A percentile compares a stretch with the other conserved stretches of the same genome.
Conservation (phyloP, 2,329 filamentous ascomycete species). For the Bisporella sp. region DNA sequence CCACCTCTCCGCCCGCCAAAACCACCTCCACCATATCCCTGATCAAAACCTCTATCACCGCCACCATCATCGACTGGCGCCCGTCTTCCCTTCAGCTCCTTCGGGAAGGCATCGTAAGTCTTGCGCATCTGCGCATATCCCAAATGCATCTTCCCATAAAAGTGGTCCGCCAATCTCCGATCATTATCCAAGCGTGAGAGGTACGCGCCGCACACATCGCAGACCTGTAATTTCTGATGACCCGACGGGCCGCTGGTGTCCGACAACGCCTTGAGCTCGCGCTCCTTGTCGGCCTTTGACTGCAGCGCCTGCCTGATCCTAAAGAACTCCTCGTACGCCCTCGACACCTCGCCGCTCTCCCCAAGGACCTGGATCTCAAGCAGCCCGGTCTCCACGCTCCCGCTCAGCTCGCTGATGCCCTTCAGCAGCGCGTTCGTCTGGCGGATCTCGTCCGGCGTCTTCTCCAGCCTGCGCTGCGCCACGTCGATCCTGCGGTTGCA, state of each 20-base stretch:
- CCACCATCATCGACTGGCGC: conserved; percentile 48
- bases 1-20: conserved; percentile 23
- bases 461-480: conserved; percentile 85
- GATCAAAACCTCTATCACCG: conserved; percentile 46
- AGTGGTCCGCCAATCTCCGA: conserved; percentile 87
- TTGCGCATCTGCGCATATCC: conserved; percentile 98
- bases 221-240: conserved; percentile 97
- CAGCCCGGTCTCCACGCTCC: conserved; percentile 73
- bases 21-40: conserved; percentile 43
- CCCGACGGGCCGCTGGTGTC: conserved; percentile 90
- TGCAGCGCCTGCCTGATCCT: conserved; percentile 74
- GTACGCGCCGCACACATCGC: conserved; percentile 96
- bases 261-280: conserved; percentile 81
- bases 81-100: conserved; percentile 71
- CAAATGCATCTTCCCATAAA: conserved; percentile 99
- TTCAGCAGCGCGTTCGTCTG: conserved; percentile 90
- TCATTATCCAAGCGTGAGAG: conserved; percentile 91
- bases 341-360: conserved; percentile 71
- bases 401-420: conserved; percentile 72
- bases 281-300: conserved; percentile 75
- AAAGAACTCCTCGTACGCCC: conserved; percentile 82
- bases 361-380: conserved; percentile 81
- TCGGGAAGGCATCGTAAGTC: conserved; percentile 78
- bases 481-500: conserved; percentile 91
- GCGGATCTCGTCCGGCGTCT: conserved; percentile 94